These are phyloP conservation scores for Umbelopsis ramanniana DNA, from an alignment of 192 early-diverging fungal species.

Conservation along the genomic window DNA sequence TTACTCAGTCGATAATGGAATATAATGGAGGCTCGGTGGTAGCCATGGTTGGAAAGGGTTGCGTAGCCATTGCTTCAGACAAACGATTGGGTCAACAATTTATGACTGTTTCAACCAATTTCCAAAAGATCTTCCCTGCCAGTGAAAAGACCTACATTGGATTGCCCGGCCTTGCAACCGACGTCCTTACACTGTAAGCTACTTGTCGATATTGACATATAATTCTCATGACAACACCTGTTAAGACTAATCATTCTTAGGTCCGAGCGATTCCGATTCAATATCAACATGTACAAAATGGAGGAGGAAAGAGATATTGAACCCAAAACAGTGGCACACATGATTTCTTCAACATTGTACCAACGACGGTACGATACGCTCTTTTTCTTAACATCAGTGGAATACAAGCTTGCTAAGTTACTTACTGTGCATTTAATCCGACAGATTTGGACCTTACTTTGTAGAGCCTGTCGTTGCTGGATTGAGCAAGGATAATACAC, in stretches of 20 bases:
- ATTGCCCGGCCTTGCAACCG: slow-evolving; percentile 93
- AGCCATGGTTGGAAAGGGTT: slow-evolving; percentile 98
- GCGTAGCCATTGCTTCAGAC: slow-evolving; percentile 97
- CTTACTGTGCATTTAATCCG: neutral
- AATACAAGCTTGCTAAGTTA: neutral
- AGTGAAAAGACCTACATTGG: slow-evolving; percentile 89
- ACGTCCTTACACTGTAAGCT: slow-evolving; percentile 92
- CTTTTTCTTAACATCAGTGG: neutral
- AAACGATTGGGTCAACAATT: slow-evolving; percentile 91
- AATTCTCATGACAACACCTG: neutral
- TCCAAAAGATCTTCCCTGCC: slow-evolving; percentile 91
- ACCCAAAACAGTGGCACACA: slow-evolving; percentile 88
- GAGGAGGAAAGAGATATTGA: slow-evolving; percentile 95
- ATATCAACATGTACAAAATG: slow-evolving; percentile 95
- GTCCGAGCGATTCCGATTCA: slow-evolving; percentile 87
- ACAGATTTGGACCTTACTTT: slow-evolving; percentile 96
- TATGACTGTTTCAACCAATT: slow-evolving; percentile 93
- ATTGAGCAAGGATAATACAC: slow-evolving; percentile 84
- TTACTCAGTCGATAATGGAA: slow-evolving; percentile 79
- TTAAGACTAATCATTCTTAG: slow-evolving; percentile 42
- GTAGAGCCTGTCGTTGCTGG: slow-evolving; percentile 95
- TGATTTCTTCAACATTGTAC: slow-evolving; percentile 96
- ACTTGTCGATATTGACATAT: too few species aligned
- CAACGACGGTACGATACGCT: slow-evolving; percentile 68
- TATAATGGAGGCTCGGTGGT: slow-evolving; percentile 96